A percentile compares a stretch with the other conserved stretches of the same genome.
These are phyloP conservation scores for Trichoderma sp. DNA, from an alignment of 2,329 filamentous ascomycete genomes.

Conservation along the genomic window DNA sequence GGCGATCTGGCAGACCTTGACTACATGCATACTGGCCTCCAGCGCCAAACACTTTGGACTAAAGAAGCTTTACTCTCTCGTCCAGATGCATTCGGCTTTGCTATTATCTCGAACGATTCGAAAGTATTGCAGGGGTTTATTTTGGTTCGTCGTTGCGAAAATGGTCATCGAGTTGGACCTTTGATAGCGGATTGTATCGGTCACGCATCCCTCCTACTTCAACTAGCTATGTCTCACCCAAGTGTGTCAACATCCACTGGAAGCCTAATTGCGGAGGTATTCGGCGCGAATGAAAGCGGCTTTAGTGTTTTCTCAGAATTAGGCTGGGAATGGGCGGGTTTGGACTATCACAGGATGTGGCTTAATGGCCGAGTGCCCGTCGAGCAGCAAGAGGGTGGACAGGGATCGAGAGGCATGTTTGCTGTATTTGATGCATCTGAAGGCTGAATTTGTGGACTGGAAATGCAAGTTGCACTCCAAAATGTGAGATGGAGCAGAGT, in stretches of 20 bases:
- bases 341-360: conserved; percentile 10
- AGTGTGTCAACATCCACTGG: neutral
- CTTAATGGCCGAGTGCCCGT: neutral
- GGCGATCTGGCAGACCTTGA: neutral
- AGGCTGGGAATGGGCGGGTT: neutral
- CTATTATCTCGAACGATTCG: neutral
- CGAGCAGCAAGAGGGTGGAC: neutral
- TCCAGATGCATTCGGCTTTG: neutral
- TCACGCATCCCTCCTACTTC: neutral
- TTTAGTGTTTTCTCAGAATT: neutral
- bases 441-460: neutral
- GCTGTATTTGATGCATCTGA: neutral
- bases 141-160: neutral
- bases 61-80: neutral
- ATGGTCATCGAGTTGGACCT: neutral
- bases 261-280: neutral
- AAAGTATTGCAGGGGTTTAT: neutral
- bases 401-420: neutral
- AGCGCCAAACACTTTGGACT: neutral
- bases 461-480: neutral
- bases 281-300: neutral
- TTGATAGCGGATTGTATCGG: neutral
- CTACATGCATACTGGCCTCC: neutral
- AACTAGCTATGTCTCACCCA: neutral
- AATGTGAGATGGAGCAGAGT: too few relatives aligned